Evolutionary conservation across 75 land plant species (phyloP), one percentile per base, ranked within the genome.

Genomic region (Pinus albicaulis): DNA sequence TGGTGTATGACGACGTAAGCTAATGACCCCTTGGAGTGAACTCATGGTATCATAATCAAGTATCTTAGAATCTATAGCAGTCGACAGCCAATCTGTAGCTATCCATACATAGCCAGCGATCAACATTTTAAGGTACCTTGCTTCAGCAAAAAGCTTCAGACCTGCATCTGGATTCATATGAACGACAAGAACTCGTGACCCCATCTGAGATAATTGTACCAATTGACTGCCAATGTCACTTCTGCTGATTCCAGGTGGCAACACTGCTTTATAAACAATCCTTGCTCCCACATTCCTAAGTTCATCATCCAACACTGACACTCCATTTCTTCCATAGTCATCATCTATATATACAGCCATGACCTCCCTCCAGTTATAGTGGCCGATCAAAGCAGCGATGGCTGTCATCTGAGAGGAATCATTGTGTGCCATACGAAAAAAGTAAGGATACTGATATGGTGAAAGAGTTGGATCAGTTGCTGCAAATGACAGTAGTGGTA

Each of bases 41-140:
- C 64, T 52, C 65, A 78, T 81, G 10, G 25, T 61, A 25, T 48
- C 81, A 36, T 11, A 24, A 55, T 86, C 70, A 61, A 65, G 59
- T 2, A 82, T 77, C 0, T 71, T 62, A 14, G 91, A 78, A 72
- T 89, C 92, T 61, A 92, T 53, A 34, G 73, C 58, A 24, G 88
- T 77, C 12, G 88, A 81, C 0, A 92, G 84, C 87, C 87, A 86
- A 66, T 71, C 83, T 19, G 94, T 76, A 26, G 87, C 84, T 56
- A 92, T 92, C 94, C 92, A 92, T 31, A 87, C 89, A 74, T 85
- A 92, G 15, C 92, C 92, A 64, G 19, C 65, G 12, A 44, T 74
- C 81, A 88, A 72, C 92, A 92, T 90, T 41, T 80, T 79, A 31
- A 90, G 85, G 14, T 73, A 59, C 7, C 80, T 20, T 23, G 94